These are phyloP conservation scores for Colletotrichum euphorbiae DNA, from an alignment of 2,329 filamentous ascomycete genomes.

Conservation along the genomic window DNA sequence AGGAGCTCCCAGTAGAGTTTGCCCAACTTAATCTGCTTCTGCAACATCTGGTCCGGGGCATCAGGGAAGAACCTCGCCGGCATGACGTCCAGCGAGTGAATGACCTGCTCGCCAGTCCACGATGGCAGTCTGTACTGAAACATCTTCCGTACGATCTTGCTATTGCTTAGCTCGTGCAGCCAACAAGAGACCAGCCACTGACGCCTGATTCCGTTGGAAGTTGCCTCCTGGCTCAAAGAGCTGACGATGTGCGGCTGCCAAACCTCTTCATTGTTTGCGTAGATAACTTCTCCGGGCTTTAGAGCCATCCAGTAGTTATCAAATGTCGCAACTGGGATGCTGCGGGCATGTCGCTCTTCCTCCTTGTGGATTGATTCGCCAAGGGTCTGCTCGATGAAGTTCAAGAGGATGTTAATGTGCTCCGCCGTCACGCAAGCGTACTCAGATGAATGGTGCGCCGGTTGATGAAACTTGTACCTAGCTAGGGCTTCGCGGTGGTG, in stretches of 20 bases:
- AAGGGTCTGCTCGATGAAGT: constrained; percentile 55
- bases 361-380: constrained; percentile 55
- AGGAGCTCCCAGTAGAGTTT: constrained; percentile 61
- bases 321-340: constrained; percentile 56
- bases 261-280: constrained; percentile 52
- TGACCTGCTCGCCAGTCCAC: constrained; percentile 59
- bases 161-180: constrained; percentile 53
- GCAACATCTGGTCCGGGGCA: constrained; percentile 48
- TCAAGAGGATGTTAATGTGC: constrained; percentile 59
- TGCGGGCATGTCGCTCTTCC: constrained; percentile 52
- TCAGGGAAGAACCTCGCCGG: constrained; percentile 57
- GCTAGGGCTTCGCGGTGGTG: constrained; percentile 59
- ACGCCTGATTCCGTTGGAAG: background rate
- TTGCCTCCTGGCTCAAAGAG: constrained; percentile 42
- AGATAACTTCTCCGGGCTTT: constrained; percentile 59
- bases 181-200: constrained; percentile 51
- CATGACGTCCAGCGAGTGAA: constrained; percentile 54
- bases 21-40: constrained; percentile 55
- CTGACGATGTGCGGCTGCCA: constrained; percentile 58
- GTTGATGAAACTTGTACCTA: constrained; percentile 56
- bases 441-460: constrained; percentile 53
- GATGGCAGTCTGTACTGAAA: constrained; percentile 49
- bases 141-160: constrained; percentile 53
- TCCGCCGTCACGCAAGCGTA: constrained; percentile 54
- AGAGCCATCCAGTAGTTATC: constrained; percentile 60